Conservation (phyloP, 2,329 filamentous ascomycete genomes). For the Aspergillus brasiliensis region DNA sequence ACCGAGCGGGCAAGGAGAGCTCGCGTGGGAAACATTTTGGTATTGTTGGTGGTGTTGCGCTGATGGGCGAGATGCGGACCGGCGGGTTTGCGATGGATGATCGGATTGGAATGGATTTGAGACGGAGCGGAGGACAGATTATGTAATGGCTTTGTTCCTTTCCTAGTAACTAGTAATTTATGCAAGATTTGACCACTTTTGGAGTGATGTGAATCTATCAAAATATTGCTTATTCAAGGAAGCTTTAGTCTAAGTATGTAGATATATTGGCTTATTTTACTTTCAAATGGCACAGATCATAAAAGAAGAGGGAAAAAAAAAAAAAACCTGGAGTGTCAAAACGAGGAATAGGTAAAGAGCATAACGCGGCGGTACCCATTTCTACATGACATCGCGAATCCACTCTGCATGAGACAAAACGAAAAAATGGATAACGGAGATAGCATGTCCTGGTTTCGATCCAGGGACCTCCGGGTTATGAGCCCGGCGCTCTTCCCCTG, state of each 20-base stretch:
- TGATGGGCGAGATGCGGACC: conserved; percentile 9
- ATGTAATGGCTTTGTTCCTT: not conserved
- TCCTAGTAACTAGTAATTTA: not conserved
- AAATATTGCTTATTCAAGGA: too few relatives aligned
- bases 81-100: conserved; percentile 17
- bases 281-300: too few relatives aligned
- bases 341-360: too few relatives aligned
- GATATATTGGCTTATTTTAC: too few relatives aligned
- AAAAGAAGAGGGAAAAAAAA: too few relatives aligned
- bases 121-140: not conserved
- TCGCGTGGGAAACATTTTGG: conserved; percentile 68
- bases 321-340: too few relatives aligned
- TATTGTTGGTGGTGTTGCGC: conserved; percentile 21
- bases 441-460: conserved; percentile 33
- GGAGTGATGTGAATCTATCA: too few relatives aligned
- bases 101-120: conserved; percentile 1
- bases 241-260: too few relatives aligned
- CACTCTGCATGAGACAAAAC: not conserved
- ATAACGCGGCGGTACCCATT: too few relatives aligned
- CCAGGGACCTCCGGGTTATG: conserved; percentile 48
- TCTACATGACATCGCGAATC: too few relatives aligned
- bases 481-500: conserved; percentile 51
- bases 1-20: conserved; percentile 73
- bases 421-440: not conserved
- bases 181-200: too few relatives aligned